Evolutionary conservation across 306 rosid species (phyloP).

Genomic region (Quercus cerris): DNA sequence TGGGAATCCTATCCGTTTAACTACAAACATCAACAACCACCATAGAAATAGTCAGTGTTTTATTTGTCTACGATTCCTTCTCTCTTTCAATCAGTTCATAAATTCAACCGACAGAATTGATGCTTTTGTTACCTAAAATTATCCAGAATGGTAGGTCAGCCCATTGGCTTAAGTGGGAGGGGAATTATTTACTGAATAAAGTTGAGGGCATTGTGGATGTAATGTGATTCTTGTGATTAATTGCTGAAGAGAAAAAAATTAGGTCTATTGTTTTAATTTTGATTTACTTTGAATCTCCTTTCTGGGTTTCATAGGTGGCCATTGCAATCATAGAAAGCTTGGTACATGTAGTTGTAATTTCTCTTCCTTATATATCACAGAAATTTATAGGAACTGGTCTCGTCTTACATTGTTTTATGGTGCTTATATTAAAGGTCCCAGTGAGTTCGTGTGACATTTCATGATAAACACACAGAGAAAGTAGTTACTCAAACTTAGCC

Average conservation of each 20-base stretch:
- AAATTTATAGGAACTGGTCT: slow-evolving; percentile 34
- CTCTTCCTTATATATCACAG: slow-evolving; percentile 50
- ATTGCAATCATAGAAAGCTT: slow-evolving; percentile 25
- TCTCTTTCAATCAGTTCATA: slow-evolving; percentile 16
- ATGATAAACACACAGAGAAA: too few relatives aligned
- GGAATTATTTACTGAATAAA: slow-evolving; percentile 33
- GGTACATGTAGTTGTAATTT: slow-evolving; percentile 50
- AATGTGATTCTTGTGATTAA: slow-evolving; percentile 43
- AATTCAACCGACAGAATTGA: slow-evolving; percentile 26
- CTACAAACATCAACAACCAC: slow-evolving; percentile 62
- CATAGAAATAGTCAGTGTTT: slow-evolving; percentile 40
- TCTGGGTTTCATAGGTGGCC: slow-evolving; percentile 37
- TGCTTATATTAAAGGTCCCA: not conserved
- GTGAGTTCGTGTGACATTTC: not conserved
- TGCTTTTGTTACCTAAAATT: slow-evolving; percentile 10
- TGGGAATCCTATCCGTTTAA: slow-evolving; percentile 70
- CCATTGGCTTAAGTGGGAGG: slow-evolving; percentile 29
- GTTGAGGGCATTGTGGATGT: slow-evolving; percentile 41
- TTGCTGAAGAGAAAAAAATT: slow-evolving; percentile 40
- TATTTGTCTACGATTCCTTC: slow-evolving; percentile 2
- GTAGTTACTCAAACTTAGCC: too few relatives aligned
- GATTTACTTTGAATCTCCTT: not conserved
- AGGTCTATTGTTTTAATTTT: slow-evolving; percentile 33
- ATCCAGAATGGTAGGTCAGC: slow-evolving; percentile 32
- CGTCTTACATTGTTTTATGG: slow-evolving; percentile 13